Evolutionary conservation across 805 yeast genomes (phyloP).

Genomic region (Metschnikowia corniflorae): DNA sequence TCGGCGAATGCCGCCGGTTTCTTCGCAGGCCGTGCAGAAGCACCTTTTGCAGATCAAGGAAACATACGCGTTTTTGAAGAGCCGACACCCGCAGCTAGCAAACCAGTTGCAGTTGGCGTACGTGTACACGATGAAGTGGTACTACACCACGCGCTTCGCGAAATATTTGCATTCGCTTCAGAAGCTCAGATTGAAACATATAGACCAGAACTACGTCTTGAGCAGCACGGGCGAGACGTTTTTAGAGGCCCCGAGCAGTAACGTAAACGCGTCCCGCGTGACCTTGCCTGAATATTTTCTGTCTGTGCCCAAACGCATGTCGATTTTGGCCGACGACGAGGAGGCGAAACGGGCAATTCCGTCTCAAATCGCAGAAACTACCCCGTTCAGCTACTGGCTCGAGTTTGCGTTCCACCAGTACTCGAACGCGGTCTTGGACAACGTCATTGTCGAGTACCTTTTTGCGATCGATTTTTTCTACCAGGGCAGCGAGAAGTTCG

Average conservation of each 20-base stretch:
- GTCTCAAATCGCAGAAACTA: slow-evolving; percentile 81
- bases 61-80: slow-evolving; percentile 52
- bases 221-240: slow-evolving; percentile 40
- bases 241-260: slow-evolving; percentile 11
- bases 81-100: slow-evolving; percentile 60
- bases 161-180: slow-evolving; percentile 73
- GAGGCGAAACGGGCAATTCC: slow-evolving; percentile 50
- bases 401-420: slow-evolving; percentile 74
- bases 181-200: slow-evolving; percentile 50
- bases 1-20: slow-evolving; percentile 50
- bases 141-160: slow-evolving; percentile 73
- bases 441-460: slow-evolving; percentile 70
- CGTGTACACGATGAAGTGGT: slow-evolving; percentile 89
- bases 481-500: slow-evolving; percentile 38
- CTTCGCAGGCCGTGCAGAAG: slow-evolving; percentile 74
- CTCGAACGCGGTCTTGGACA: slow-evolving; percentile 70
- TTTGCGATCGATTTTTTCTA: slow-evolving; percentile 71
- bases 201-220: slow-evolving; percentile 55
- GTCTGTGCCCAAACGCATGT: slow-evolving; percentile 55
- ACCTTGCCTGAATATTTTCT: slow-evolving; percentile 49
- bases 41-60: slow-evolving; percentile 62
- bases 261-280: slow-evolving; percentile 12
- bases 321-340: slow-evolving; percentile 37
- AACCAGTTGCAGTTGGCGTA: slow-evolving; percentile 76
- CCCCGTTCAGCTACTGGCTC: slow-evolving; percentile 59